These are phyloP conservation scores for Eleusine coracana DNA, from an alignment of 176 grass and related monocot species.

Conservation along the genomic window DNA sequence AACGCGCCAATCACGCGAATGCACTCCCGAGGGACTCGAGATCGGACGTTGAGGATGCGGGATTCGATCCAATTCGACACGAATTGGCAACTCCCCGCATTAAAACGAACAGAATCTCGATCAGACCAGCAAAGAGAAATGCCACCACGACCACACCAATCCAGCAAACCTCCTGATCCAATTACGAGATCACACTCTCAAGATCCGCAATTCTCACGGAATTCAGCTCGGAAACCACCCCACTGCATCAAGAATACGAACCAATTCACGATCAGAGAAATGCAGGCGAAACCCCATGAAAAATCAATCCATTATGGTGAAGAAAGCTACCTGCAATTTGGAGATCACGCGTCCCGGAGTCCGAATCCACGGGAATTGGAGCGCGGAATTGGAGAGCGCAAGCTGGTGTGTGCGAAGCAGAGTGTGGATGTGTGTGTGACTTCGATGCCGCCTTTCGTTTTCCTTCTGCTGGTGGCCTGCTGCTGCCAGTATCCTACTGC, in stretches of 20 bases:
- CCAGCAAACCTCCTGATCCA: not conserved
- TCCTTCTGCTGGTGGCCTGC: constrained; percentile 40
- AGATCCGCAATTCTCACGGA: constrained; percentile 9
- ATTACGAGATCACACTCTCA: not conserved
- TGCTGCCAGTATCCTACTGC: constrained; percentile 22
- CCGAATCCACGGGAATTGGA: constrained; percentile 24
- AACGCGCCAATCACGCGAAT: constrained; percentile 13
- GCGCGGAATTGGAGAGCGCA: not conserved
- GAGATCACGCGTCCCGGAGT: constrained; percentile 17
- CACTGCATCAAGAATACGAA: not conserved
- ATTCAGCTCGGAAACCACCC: not conserved
- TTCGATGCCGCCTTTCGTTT: constrained; percentile 32
- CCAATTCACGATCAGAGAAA: constrained; percentile 35
- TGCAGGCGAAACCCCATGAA: not conserved
- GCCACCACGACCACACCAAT: not conserved
- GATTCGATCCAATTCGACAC: constrained; percentile 19
- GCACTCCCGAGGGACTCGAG: constrained; percentile 20
- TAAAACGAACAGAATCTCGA: constrained; percentile 8
- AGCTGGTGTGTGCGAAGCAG: constrained; percentile 17
- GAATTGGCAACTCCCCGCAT: not conserved
- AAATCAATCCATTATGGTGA: not conserved
- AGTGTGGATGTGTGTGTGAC: constrained; percentile 22
- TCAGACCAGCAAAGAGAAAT: not conserved
- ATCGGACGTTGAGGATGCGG: constrained; percentile 28
- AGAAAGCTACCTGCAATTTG: not conserved